phyloP scores from a whole-genome alignment of 257 asterid genomes.

The Pogostemon cablin region DNA sequence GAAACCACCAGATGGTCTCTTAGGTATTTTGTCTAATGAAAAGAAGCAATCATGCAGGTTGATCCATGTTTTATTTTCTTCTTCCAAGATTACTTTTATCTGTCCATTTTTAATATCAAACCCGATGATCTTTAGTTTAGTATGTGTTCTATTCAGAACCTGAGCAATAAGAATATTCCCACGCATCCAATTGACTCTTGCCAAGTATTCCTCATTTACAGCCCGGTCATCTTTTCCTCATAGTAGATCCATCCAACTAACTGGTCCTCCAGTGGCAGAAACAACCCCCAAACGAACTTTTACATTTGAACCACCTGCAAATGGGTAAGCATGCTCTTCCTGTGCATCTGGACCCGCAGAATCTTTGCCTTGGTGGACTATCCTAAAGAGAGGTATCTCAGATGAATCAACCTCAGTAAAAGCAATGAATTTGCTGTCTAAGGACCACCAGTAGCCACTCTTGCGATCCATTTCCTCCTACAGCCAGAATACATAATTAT shows the following conservation, averaged over 20 bases:
- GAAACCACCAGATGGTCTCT: slow-evolving; percentile 51
- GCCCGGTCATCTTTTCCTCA: slow-evolving; percentile 50
- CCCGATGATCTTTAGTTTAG: slow-evolving; percentile 63
- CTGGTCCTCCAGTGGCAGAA: slow-evolving; percentile 58
- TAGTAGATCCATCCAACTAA: slow-evolving; percentile 77
- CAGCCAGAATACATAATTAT: no score
- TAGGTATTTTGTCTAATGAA: slow-evolving; percentile 48
- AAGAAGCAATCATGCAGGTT: slow-evolving; percentile 79
- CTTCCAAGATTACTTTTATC: slow-evolving; percentile 59
- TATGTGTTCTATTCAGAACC: slow-evolving; percentile 64
- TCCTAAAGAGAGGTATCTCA: slow-evolving; percentile 65
- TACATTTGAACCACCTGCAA: slow-evolving; percentile 71
- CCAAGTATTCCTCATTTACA: slow-evolving; percentile 65
- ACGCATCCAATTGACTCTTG: slow-evolving; percentile 79
- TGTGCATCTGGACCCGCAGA: slow-evolving; percentile 66
- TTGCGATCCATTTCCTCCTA: no score
- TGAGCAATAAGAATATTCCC: slow-evolving; percentile 75
- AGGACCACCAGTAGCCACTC: no score
- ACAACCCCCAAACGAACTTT: slow-evolving; percentile 75
- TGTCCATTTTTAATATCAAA: slow-evolving; percentile 63
- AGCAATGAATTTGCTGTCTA: slow-evolving; percentile 61
- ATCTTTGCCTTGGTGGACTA: slow-evolving; percentile 84
- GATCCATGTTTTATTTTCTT: slow-evolving; percentile 76
- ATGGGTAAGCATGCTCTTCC: slow-evolving; percentile 90
- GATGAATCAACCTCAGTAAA: slow-evolving; percentile 76